Percentiles rank a stretch among this genome's conserved stretches.
phyloP scores from a whole-genome alignment of 176 grass and related monocot species.

The Bothriochloa decipiens region DNA sequence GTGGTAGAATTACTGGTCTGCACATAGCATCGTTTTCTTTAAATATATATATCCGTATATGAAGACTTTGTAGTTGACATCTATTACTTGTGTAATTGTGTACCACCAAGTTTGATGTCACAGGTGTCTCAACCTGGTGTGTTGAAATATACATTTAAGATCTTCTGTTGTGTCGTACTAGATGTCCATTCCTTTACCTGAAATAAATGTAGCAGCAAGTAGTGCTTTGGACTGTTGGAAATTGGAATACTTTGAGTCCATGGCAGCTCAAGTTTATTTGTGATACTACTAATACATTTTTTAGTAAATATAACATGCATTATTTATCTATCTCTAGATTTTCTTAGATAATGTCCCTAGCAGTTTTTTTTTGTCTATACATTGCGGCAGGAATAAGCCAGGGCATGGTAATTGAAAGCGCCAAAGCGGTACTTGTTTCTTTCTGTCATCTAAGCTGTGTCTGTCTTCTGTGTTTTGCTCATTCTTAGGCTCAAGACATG shows the following conservation, averaged over 20 bases:
- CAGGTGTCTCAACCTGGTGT: neutral
- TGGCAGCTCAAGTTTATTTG: neutral
- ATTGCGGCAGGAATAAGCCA: neutral
- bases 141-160: neutral
- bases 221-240: neutral
- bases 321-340: neutral
- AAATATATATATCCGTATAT: neutral
- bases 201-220: neutral
- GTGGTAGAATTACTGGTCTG: neutral
- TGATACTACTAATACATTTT: neutral
- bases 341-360: neutral
- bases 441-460: neutral
- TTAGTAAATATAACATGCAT: neutral
- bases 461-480: neutral
- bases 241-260: neutral
- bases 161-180: neutral
- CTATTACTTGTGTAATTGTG: neutral
- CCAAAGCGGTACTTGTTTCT: neutral
- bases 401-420: neutral
- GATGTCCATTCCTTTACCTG: neutral
- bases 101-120: neutral
- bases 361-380: neutral
- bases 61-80: neutral
- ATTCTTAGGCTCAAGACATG: slow-evolving; percentile 93
- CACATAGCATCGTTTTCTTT: neutral